A percentile compares a stretch with the other conserved stretches of the same genome.
These are phyloP conservation scores for Verticillium tricorpus DNA, from an alignment of 2,329 filamentous ascomycete species.

Conservation along the genomic window DNA sequence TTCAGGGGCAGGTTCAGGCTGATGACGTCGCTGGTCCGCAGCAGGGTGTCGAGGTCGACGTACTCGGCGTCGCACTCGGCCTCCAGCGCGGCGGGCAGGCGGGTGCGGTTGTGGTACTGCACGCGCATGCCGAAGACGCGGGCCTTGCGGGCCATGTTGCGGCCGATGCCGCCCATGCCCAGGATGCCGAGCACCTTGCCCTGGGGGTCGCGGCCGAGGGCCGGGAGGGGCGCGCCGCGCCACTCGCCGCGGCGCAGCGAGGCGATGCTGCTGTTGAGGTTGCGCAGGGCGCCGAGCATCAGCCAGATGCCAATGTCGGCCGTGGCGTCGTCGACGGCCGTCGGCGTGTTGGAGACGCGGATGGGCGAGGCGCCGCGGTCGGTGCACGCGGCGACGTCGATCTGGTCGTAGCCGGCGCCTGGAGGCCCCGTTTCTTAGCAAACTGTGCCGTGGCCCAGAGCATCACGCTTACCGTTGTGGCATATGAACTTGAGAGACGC, in stretches of 20 bases:
- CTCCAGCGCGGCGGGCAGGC: constrained; percentile 50
- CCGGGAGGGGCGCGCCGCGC: constrained; percentile 53
- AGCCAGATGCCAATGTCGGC: constrained; percentile 79
- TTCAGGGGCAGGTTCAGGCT: constrained; percentile 75
- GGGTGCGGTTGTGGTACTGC: constrained; percentile 68
- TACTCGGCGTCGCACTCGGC: constrained; percentile 56
- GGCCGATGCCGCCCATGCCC: constrained; percentile 82
- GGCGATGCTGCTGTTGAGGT: constrained; percentile 63
- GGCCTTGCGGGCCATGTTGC: constrained; percentile 71
- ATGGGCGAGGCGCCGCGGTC: constrained; percentile 45
- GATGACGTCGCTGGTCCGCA: constrained; percentile 68
- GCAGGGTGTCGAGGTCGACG: constrained; percentile 68
- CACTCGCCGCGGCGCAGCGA: constrained; percentile 63
- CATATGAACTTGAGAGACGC: constrained; percentile 52
- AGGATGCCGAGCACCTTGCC: constrained; percentile 77
- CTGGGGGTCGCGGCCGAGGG: constrained; percentile 70
- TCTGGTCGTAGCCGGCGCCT: constrained; percentile 83
- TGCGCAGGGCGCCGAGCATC: constrained; percentile 73
- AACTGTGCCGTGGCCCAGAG: not conserved
- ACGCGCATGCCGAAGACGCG: constrained; percentile 71
- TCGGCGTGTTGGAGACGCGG: constrained; percentile 76
- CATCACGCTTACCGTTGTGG: constrained; percentile 47
- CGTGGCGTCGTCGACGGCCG: constrained; percentile 75
- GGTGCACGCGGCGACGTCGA: constrained; percentile 70
- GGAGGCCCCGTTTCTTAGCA: not conserved